Conservation (phyloP, 2,329 filamentous ascomycete genomes). For the Ophiostoma populinum region DNA sequence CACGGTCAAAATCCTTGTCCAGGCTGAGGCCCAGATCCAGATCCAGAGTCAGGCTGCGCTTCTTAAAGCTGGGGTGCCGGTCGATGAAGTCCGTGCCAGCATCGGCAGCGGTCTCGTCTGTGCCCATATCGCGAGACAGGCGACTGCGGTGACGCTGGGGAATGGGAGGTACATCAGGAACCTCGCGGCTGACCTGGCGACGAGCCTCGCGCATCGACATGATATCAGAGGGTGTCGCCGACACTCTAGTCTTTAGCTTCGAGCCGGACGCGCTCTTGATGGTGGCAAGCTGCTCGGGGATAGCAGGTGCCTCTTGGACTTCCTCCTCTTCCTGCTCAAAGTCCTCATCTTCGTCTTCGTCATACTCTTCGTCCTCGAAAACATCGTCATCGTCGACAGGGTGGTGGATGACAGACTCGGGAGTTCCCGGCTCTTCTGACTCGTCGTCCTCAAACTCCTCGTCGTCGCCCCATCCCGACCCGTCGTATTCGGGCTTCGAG, state of each 20-base stretch:
- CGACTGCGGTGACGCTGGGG: slow-evolving; percentile 42
- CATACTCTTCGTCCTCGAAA: slow-evolving; percentile 7
- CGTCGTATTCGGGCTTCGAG: slow-evolving; percentile 46
- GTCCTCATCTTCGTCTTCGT: slow-evolving; percentile 18
- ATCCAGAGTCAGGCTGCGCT: slow-evolving; percentile 65
- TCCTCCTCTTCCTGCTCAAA: neutral
- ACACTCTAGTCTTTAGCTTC: slow-evolving; percentile 75
- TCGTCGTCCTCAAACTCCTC: slow-evolving; percentile 37
- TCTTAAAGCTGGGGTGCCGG: slow-evolving; percentile 58
- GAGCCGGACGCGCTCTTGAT: slow-evolving; percentile 68
- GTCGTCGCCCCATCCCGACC: slow-evolving; percentile 42
- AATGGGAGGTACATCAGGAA: slow-evolving; percentile 40
- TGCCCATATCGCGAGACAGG: slow-evolving; percentile 29
- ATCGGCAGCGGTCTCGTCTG: slow-evolving; percentile 17
- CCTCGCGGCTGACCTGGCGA: slow-evolving; percentile 66
- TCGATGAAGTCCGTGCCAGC: slow-evolving; percentile 29
- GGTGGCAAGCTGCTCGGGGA: slow-evolving; percentile 72
- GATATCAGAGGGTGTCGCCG: slow-evolving; percentile 71
- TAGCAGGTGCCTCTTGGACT: slow-evolving; percentile 35
- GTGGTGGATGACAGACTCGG: slow-evolving; percentile 80
- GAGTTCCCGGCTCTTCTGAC: slow-evolving; percentile 50
- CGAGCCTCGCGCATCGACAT: slow-evolving; percentile 73
- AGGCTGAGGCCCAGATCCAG: slow-evolving; percentile 74
- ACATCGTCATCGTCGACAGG: slow-evolving; percentile 26
- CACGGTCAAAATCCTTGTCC: slow-evolving; percentile 82